phyloP scores from a whole-genome alignment of 2,329 filamentous ascomycete genomes.

The Epichloe scottii region DNA sequence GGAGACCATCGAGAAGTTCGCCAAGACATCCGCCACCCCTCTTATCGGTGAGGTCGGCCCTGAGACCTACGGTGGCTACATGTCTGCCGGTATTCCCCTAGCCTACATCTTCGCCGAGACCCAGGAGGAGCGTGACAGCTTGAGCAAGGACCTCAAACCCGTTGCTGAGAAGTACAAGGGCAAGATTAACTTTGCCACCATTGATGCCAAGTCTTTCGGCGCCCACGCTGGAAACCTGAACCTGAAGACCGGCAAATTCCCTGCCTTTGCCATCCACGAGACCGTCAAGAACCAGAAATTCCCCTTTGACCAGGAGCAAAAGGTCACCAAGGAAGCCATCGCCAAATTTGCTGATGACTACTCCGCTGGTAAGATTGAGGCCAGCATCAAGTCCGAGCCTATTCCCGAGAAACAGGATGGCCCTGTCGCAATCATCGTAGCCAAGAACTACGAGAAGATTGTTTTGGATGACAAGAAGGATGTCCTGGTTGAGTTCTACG shows the following conservation, averaged over 20 bases:
- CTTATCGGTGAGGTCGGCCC: conserved; percentile 92
- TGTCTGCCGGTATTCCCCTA: conserved; percentile 80
- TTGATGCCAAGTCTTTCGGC: conserved; percentile 87
- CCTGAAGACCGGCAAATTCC: conserved; percentile 90
- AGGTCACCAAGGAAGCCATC: conserved; percentile 61
- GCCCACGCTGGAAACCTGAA: conserved; percentile 95
- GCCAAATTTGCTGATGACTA: conserved; percentile 78
- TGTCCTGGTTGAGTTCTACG: conserved; percentile 96
- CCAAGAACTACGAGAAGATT: conserved; percentile 83
- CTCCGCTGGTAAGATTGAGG: conserved; percentile 73
- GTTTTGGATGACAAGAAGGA: conserved; percentile 94
- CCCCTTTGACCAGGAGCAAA: conserved; percentile 76
- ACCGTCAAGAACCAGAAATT: conserved; percentile 93
- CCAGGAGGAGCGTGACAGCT: conserved; percentile 70
- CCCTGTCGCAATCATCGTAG: conserved; percentile 76
- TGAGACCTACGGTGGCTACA: conserved; percentile 93
- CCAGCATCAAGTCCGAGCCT: conserved; percentile 97
- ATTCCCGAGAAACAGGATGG: conserved; percentile 90
- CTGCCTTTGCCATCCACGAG: conserved; percentile 95
- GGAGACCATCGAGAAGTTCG: conserved; percentile 70
- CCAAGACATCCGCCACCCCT: conserved; percentile 74
- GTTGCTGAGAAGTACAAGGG: conserved; percentile 88
- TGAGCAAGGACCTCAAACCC: conserved; percentile 67
- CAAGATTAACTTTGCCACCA: conserved; percentile 93
- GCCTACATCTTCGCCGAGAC: conserved; percentile 97